Conservation (phyloP, 352 stramenopile genomes). For the Pythium folliculosum region DNA sequence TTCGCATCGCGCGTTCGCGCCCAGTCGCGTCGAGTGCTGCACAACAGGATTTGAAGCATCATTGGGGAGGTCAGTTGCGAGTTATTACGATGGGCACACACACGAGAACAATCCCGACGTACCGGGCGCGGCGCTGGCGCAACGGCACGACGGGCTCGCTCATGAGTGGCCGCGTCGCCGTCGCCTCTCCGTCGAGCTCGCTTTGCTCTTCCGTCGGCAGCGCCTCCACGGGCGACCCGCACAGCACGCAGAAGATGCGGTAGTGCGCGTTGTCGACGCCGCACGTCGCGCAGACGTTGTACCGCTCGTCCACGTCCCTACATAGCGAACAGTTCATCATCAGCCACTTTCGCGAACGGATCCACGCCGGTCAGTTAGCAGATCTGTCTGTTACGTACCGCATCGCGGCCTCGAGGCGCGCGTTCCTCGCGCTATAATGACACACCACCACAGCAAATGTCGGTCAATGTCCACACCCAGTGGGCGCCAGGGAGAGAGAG, state of each 20-base stretch:
- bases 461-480: no score
- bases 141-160: neutral
- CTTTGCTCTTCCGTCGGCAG: neutral
- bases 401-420: conserved; percentile 9
- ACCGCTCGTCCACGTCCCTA: conserved; percentile 19
- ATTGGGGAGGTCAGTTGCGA: neutral
- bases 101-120: neutral
- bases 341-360: no score
- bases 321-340: neutral
- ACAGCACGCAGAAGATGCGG: conserved; percentile 19
- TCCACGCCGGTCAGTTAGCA: no score
- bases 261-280: conserved; percentile 16
- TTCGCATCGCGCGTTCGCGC: neutral
- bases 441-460: no score
- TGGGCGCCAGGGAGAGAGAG: no score
- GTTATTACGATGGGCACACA: neutral
- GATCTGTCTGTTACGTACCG: no score
- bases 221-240: neutral
- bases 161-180: neutral
- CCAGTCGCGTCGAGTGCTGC: conserved; percentile 8
- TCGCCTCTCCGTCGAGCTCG: neutral
- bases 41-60: neutral
- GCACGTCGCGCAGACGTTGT: conserved; percentile 17
- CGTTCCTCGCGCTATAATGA: conserved; percentile 4
- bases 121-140: conserved; percentile 14